Base-by-base conservation (phyloP, 768 basidiomycete species). In the Trichaptum fuscoviolaceum region DNA sequence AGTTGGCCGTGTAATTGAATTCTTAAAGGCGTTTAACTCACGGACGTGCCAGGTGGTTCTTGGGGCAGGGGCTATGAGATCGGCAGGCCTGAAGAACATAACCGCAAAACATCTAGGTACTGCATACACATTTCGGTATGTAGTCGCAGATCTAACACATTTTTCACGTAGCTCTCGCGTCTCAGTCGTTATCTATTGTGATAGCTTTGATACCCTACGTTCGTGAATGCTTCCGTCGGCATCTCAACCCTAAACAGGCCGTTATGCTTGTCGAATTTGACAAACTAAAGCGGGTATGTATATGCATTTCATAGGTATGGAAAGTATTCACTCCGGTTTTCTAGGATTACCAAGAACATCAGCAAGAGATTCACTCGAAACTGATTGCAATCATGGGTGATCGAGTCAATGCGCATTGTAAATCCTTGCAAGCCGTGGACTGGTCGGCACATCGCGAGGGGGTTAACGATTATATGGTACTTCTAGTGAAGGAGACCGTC, bases 351-450 rank as follows among this genome's bases (percentile, higher is more conserved):
- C 96, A 99, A 83, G 97, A 99, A 76, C 97, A 99, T 77, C 97
- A 99, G 77, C 93, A 96, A 73, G 97, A 99, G 81, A 99, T 99
- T 64, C 96, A 99, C 76, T 86, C 93, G 63, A 99, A 99, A 80
- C 83, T 99, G 65, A 90, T 99, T 67, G 92, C 94, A 58, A 99
- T 99, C 78, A 99, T 99, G 97, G 91, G 95, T 52, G 96, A 99
- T 77, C 85, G 96, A 66, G 80, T 99, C 59, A 86, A 82, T 70
- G 88, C 90, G 1, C 96, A 99, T 75, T 90, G 94, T 74, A 89
- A 86, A 71, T 82, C 90, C 26, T 82, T 99, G 64, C 88, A 92
- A 80, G 93, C 79, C 52, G 84, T 98, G 67, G 84, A 93, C 69
- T 98, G 95, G 94, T 87, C 82, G 64, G 79, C 82, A 36, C 82